These are phyloP conservation scores for Rubia peregrina DNA, from an alignment of 305 asterid species.

Conservation along the genomic window DNA sequence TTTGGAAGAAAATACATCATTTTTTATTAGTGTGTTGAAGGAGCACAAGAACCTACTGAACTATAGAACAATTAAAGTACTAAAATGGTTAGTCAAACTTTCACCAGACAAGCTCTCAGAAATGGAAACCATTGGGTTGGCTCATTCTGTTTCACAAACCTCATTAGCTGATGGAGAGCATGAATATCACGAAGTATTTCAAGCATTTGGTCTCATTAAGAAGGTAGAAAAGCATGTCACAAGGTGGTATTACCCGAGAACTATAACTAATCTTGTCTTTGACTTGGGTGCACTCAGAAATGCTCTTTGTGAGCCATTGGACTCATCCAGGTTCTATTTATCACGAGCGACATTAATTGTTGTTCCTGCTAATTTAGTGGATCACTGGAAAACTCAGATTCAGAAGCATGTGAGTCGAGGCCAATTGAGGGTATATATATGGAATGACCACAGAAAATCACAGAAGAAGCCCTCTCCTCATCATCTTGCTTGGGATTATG, in stretches of 20 bases:
- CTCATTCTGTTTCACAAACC: conserved; percentile 59
- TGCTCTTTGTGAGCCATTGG: conserved; percentile 85
- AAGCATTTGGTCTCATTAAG: conserved; percentile 83
- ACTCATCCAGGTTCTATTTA: conserved; percentile 61
- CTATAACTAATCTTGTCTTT: conserved; percentile 60
- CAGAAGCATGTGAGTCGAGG: conserved; percentile 73
- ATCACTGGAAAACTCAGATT: conserved; percentile 91
- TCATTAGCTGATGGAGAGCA: conserved; percentile 47
- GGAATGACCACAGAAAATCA: conserved; percentile 80
- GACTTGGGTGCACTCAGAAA: conserved; percentile 82
- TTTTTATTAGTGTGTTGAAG: conserved; percentile 71
- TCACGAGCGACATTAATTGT: conserved; percentile 86
- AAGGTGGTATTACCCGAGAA: conserved; percentile 84
- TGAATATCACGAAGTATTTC: conserved; percentile 65
- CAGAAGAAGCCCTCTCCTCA: conserved; percentile 70
- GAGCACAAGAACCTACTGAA: conserved; percentile 47
- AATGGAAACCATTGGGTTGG: conserved; percentile 88
- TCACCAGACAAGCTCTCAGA: conserved; percentile 58
- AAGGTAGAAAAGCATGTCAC: conserved; percentile 45
- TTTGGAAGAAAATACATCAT: conserved; percentile 59
- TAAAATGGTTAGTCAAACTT: conserved; percentile 89
- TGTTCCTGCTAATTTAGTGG: conserved; percentile 87
- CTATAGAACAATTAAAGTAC: conserved; percentile 65
- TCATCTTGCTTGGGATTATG: conserved; percentile 92
- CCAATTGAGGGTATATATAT: conserved; percentile 69